Evolutionary conservation across 352 stramenopile species (phyloP), one percentile per base, ranked within the genome.

Genomic region (Pythium scleroteichum): DNA sequence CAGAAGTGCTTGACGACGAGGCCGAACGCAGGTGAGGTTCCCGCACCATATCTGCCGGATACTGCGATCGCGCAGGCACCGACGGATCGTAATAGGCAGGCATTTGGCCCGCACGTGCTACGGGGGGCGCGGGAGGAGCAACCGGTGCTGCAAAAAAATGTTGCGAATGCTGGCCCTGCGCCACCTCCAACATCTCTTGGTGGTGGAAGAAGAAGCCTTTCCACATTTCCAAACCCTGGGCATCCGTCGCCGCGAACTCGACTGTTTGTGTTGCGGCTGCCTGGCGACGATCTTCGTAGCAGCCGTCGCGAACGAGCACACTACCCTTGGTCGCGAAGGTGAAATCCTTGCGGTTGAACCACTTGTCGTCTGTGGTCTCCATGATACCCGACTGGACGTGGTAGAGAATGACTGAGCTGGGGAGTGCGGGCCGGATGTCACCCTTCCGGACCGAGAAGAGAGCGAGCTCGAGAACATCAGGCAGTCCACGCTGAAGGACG

Each of bases 291-390:
- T 72, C 40, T 68, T 76, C 8, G 62, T 73, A 48, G 72, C 53
- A 40, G 64, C 59, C 47, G 39, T 64, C 51, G 4, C 40, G 53
- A 17, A 55, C 47, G 22, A 60, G 53, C 22, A 72, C 48, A 24
- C 64, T 73, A 9, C 73, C 84, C 17, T 64, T 66, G 20, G 88
- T 27, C 44, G 69, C 53, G 59, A 93, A 93, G 3, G 77, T 72
- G 32, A 79, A 79, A 2, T 83, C 66, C 47, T 91, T 91, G 20
- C 66, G 71, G 52, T 84, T 88, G 63, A 93, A 90, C 81, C 81
- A 91, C 53, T 87, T 88, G 32, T 53, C 59, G 59, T 91, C 81
- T 13, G 49, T 74, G 2, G 61, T 65, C 16, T 73, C 55, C 24
- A 65, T 51, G 62, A 90, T 72, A 10, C 79, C 82, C 24, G 56